Evolutionary conservation across 352 stramenopile species (phyloP), one percentile per base, ranked within the genome.

Genomic region (Phytophthora pinifolia): DNA sequence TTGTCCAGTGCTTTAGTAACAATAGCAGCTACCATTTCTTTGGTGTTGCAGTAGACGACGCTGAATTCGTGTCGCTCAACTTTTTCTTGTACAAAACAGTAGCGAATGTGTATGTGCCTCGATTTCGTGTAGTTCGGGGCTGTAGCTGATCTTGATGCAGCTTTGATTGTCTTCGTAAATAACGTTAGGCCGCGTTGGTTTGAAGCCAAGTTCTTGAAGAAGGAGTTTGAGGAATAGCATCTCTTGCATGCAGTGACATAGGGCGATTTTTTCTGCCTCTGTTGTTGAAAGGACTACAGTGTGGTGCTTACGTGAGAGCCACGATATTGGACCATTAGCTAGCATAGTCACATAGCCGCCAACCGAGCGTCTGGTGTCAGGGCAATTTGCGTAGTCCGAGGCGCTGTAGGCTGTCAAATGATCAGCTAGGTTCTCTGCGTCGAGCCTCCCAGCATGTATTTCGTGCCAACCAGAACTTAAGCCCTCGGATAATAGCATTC

Each of bases 111-210:
- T 75, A 45, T 71, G 65, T 20, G 75, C 73, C 14, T 50, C 61
- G 7, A 42, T 44, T 5, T 38, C 65, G 59, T 70, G 69, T 9
- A 67, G 35, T 31, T 67, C 56, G 10, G 53, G 54, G 37, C 70
- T 72, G 32, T 67, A 70, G 0, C 51, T 43, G 0, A 72, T 39
- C 41, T 72, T 59, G 30, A 78, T 78, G 31, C 45, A 66, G 27
- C 65, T 70, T 34, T 78, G 56, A 17, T 78, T 74, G 41, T 77
- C 64, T 36, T 78, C 61, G 14, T 54, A 41, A 31, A 72, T 47
- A 10, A 34, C 59, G 22, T 54, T 68, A 0, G 44, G 1, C 15
- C 54, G 13, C 10, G 8, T 62, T 9, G 18, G 46, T 8, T 1
- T 8, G 14, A 59, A 59, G 1, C 41, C 33, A 18, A 55, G 6